These are phyloP conservation scores for Aphanomyces euteiches DNA, from an alignment of 352 stramenopile species.

Conservation along the genomic window DNA sequence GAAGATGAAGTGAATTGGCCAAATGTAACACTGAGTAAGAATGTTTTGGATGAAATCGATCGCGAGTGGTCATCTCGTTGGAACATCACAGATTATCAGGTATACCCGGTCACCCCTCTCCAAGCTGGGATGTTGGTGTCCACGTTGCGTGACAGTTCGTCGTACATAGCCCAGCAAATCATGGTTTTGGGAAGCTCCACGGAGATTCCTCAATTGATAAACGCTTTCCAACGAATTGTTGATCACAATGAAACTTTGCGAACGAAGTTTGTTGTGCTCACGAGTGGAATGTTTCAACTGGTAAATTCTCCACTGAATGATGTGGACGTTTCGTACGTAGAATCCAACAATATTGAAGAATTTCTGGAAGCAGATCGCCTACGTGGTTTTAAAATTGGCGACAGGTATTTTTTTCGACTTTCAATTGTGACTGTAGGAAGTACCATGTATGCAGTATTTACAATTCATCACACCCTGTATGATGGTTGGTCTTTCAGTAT, in stretches of 20 bases:
- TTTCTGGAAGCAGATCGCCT: neutral
- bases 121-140: no score
- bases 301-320: neutral
- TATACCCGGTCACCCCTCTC: no score
- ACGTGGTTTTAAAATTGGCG: slow-evolving; percentile 1
- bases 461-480: slow-evolving; percentile 2
- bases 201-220: neutral
- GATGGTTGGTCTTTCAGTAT: neutral
- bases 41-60: no score
- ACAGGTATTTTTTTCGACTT: neutral
- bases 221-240: neutral
- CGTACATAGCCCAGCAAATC: no score
- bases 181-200: no score
- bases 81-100: no score
- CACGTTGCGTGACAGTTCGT: no score
- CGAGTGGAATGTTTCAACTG: neutral
- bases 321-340: neutral
- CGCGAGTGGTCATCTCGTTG: no score
- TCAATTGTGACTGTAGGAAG: neutral
- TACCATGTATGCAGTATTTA: neutral
- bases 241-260: neutral
- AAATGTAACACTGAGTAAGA: no score
- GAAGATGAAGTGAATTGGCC: no score
- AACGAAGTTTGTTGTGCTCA: neutral
- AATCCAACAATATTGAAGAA: neutral